Conservation (phyloP, 2,329 filamentous ascomycete genomes). For the Cytospora chrysosperma region DNA sequence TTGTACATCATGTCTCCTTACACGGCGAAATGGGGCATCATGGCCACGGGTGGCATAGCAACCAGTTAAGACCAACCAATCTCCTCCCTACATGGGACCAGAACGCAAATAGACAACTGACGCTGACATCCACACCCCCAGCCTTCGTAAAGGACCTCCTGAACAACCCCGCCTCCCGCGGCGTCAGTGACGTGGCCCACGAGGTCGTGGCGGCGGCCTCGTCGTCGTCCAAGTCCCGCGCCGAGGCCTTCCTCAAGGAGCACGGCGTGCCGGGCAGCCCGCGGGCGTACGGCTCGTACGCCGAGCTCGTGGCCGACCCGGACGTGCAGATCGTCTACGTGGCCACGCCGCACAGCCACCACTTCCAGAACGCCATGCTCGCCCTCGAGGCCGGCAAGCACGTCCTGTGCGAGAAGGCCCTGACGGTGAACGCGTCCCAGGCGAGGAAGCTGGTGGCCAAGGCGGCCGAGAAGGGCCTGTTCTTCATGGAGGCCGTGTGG, state of each 20-base stretch:
- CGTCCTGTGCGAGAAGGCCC: conserved; percentile 87
- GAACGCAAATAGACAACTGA: not conserved
- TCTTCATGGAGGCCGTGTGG: conserved; percentile 88
- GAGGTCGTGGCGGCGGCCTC: conserved; percentile 78
- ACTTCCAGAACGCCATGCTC: conserved; percentile 90
- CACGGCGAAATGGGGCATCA: conserved; percentile 58
- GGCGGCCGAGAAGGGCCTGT: conserved; percentile 69
- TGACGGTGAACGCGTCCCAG: conserved; percentile 81
- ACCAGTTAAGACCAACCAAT: conserved; percentile 19
- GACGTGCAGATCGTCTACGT: conserved; percentile 86
- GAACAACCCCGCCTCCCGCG: conserved; percentile 67
- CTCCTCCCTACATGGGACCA: not conserved
- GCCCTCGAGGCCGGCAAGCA: conserved; percentile 80
- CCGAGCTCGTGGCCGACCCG: conserved; percentile 74
- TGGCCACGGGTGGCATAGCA: conserved; percentile 60
- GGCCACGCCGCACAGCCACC: conserved; percentile 87
- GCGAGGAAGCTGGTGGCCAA: conserved; percentile 68
- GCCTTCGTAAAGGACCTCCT: conserved; percentile 77
- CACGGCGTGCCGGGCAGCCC: conserved; percentile 67
- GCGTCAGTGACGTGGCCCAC: conserved; percentile 71
- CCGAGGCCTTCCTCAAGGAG: conserved; percentile 69
- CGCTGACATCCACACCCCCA: conserved; percentile 29
- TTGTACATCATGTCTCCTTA: conserved; percentile 46
- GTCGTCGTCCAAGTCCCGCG: conserved; percentile 68
- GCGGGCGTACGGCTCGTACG: conserved; percentile 76